Percentiles rank a stretch among this genome's conserved stretches.
Evolutionary conservation across 2,329 filamentous ascomycete genomes (phyloP).

Genomic region (Ophiocordyceps robertsii): DNA sequence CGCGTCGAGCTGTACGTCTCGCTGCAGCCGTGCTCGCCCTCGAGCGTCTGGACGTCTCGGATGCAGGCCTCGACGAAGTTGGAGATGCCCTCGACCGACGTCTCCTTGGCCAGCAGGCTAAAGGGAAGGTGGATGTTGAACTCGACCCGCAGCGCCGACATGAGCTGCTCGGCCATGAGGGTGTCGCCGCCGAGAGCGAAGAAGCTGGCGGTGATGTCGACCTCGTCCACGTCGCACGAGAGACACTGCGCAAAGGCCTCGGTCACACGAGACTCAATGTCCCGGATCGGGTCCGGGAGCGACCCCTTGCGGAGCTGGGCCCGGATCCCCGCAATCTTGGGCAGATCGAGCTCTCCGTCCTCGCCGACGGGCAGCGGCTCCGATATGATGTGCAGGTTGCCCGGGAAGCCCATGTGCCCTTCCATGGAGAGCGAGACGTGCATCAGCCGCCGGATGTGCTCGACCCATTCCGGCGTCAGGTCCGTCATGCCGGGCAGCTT

Average conservation of each 20-base stretch:
- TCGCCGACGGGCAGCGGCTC: neutral
- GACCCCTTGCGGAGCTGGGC: conserved; percentile 7
- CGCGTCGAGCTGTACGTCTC: conserved; percentile 34
- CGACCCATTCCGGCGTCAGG: conserved; percentile 1
- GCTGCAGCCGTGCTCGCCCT: conserved; percentile 18
- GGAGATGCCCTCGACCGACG: conserved; percentile 26
- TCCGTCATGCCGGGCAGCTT: neutral
- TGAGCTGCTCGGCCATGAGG: conserved; percentile 22
- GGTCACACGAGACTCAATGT: conserved; percentile 19
- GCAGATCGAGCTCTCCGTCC: conserved; percentile 8
- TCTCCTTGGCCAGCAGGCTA: conserved; percentile 34
- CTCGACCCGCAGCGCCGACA: conserved; percentile 25
- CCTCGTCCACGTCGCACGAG: conserved; percentile 18
- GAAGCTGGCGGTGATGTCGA: conserved; percentile 23
- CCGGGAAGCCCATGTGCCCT: conserved; percentile 2
- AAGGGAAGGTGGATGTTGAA: conserved; percentile 35
- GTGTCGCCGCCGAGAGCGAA: conserved; percentile 35
- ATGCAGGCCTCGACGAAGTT: conserved; percentile 17
- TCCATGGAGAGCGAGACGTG: conserved; percentile 1
- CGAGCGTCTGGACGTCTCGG: conserved; percentile 1
- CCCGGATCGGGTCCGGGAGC: conserved; percentile 3
- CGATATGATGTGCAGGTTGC: conserved; percentile 2
- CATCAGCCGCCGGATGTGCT: conserved; percentile 2
- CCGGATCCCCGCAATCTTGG: conserved; percentile 17
- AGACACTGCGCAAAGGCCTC: conserved; percentile 28